Evolutionary conservation across 1,284 basidiomycete species (phyloP), one percentile per base, ranked within the genome.

Genomic region (Ganoderma multipileum): DNA sequence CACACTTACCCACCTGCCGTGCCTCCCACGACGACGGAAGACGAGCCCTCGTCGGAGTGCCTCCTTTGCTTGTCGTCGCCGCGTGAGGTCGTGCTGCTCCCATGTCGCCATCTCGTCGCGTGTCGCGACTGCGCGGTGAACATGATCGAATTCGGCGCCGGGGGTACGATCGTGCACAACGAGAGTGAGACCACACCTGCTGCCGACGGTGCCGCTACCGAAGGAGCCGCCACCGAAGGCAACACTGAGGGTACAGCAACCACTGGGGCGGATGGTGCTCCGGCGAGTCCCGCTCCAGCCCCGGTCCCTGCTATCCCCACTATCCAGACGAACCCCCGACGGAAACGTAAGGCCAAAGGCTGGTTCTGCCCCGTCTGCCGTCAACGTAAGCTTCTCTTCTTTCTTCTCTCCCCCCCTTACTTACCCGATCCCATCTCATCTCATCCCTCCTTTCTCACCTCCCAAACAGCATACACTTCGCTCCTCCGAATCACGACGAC

Each of bases 301-400:
- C 71, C 68, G 26, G 67, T 59, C 54, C 70, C 72, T 6, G 61
- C 72, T 2, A 72, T 74, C 0, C 76, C 80, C 18, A 71, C 74
- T 8, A 39, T 71, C 74, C 78, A 79, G 11, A 72, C 81, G 23
- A 79, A 84, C 61, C 79, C 87, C 1, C 80, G 94, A 66, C 85
- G 95, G 77, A 96, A 95, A 84, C 86, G 95, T 74, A 96, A 94
- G 82, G 92, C 94, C 1, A 97, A 97, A 81, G 95, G 95, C 18
- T 97, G 95, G 95, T 95, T 94, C 86, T 97, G 95, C 79, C 95
- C 95, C 38, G 94, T 97, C 62, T 96, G 95, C 79, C 87, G 95
- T 75, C 95, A 96, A 84, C 94, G 91, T 92, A 73, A 79, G 91
- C 84, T 18, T 64, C 69, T 62, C 23, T 5, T 41, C 42, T 55